Evolutionary conservation across 768 basidiomycete genomes (phyloP).

Genomic region (Rhodosporidiobolus odoratus): DNA sequence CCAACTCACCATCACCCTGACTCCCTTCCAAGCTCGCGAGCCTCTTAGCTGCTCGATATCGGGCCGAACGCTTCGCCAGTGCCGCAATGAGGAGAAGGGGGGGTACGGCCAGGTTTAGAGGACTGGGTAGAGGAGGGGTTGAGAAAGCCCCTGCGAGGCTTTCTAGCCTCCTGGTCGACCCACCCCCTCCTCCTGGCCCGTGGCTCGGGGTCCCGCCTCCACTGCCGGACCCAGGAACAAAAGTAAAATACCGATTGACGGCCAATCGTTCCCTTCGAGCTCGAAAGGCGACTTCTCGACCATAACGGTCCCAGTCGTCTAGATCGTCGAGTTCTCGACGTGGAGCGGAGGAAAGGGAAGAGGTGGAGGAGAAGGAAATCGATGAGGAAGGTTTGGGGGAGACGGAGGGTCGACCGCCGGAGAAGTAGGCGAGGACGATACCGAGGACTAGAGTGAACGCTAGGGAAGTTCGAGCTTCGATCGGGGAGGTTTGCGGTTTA

Average conservation of each 20-base stretch:
- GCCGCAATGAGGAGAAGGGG: background rate
- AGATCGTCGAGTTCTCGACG: constrained; percentile 36
- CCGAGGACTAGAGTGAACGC: constrained; percentile 39
- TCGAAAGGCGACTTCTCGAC: constrained; percentile 39
- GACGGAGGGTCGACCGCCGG: constrained; percentile 37
- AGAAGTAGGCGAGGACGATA: constrained; percentile 37
- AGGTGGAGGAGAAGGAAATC: background rate
- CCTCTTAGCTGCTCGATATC: background rate
- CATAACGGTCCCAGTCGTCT: constrained; percentile 39
- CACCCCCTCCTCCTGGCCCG: background rate
- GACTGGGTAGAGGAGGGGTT: constrained; percentile 29
- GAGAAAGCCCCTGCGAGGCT: constrained; percentile 29
- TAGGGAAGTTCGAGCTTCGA: constrained; percentile 38
- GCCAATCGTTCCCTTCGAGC: constrained; percentile 34
- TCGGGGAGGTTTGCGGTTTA: constrained; percentile 10
- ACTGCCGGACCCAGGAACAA: constrained; percentile 19
- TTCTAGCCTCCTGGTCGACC: constrained; percentile 7
- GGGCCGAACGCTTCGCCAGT: background rate
- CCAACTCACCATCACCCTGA: background rate
- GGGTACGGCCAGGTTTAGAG: constrained; percentile 21
- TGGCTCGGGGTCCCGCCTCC: background rate
- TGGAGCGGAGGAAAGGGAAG: background rate
- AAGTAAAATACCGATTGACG: constrained; percentile 32
- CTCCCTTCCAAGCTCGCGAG: background rate
- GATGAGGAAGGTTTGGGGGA: constrained; percentile 16